Evolutionary conservation across 106 monocot genomes (phyloP).

Genomic region (Dendrobium officinale): DNA sequence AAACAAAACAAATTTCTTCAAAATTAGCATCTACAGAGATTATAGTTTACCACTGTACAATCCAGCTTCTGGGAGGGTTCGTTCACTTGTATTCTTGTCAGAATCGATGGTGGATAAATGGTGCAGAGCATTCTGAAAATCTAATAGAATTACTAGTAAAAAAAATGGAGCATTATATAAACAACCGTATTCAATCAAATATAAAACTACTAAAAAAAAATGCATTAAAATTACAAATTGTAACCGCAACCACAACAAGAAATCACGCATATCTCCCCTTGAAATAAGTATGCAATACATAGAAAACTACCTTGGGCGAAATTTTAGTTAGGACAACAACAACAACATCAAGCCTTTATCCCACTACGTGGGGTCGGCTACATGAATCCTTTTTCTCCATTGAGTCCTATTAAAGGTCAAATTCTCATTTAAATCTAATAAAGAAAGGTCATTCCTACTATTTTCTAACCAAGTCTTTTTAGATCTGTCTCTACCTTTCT

Average conservation of each 20-base stretch:
- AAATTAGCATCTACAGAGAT: background rate
- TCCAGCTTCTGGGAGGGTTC: background rate
- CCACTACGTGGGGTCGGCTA: too few relatives aligned
- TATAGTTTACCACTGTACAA: constrained; percentile 4
- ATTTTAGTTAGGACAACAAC: too few relatives aligned
- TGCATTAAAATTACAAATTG: background rate
- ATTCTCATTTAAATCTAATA: too few relatives aligned
- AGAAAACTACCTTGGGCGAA: too few relatives aligned
- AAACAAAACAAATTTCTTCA: background rate
- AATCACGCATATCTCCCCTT: too few relatives aligned
- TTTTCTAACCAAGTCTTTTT: too few relatives aligned
- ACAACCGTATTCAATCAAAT: background rate
- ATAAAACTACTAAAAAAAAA: background rate
- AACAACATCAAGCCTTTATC: too few relatives aligned
- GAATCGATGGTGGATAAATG: background rate
- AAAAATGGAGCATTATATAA: background rate
- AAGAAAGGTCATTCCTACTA: too few relatives aligned
- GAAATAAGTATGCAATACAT: too few relatives aligned
- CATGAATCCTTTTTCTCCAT: too few relatives aligned
- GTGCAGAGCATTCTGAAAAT: constrained; percentile 11
- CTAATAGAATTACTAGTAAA: background rate
- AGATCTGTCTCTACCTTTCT: too few relatives aligned
- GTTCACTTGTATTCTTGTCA: background rate
- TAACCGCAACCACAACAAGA: background rate
- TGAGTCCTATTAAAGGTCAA: too few relatives aligned